Base-by-base conservation (phyloP, 257 asterid genomes). In the Nicotiana otophora region DNA sequence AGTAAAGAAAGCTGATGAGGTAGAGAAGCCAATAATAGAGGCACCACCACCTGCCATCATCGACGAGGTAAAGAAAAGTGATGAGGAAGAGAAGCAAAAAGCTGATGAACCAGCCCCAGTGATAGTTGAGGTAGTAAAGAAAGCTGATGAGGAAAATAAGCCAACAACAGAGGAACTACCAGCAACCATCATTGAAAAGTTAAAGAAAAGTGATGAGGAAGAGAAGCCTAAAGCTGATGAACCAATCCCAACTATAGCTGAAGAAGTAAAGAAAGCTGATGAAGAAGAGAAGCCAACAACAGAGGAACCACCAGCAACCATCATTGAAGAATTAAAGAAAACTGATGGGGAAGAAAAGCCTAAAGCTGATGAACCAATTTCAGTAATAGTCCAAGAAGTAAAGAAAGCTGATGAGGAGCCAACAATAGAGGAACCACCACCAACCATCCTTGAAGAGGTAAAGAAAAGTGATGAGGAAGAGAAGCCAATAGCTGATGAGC, bases 401-500 rank as follows among this genome's bases (percentile, higher is more conserved):
- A 48, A 82, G 58, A 53, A 69, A 69, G 48, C 16, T 19, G 62
- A 82, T 3, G 75, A 31, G 34, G 82, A 61, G 36, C 74, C 42
- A 34, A 79, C 20, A 15, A 26, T 58, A 11, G 74, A 79, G 46
- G 82, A 79, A 33, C 62, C 74, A 33, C 70, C 81, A 14, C 34
- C 39, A 34, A 54, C 72, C 19, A 54, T 53, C 17, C 42, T 76
- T 54, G 81, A 84, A 60, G 83, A 78, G 64, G 83, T 78, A 76
- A 83, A 64, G 51, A 63, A 48, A 48, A 74, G 42, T 15, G 36
- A 20, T 11, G 12, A 72, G 19, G 80, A 70, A n/a, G 88, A 81
- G 79, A 77, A 83, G 82, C 82, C 77, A 77, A 84, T 65, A 19
- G 81, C 55, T 48, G 82, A 82, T 62, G 86, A 84, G 16, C 60